Evolutionary conservation across 331 rosid species (phyloP).

Genomic region (Acacia concinna): DNA sequence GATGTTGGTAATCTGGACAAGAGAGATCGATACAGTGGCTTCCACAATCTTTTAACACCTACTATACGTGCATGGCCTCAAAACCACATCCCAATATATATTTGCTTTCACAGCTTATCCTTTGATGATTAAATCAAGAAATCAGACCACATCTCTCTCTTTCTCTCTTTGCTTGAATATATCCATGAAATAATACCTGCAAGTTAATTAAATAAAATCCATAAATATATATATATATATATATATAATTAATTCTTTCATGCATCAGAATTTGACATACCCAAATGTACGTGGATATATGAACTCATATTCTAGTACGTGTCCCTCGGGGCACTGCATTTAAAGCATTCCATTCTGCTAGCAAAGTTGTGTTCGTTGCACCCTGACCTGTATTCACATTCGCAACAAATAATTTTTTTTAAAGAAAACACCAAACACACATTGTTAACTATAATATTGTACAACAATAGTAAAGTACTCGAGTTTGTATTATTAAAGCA

Average conservation of each 20-base stretch:
- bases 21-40: constrained; percentile 20
- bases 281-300: constrained; percentile 41
- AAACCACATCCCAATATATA: constrained; percentile 7
- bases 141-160: background rate
- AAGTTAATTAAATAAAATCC: background rate
- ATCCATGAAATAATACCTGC: constrained; percentile 47
- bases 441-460: background rate
- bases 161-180: constrained; percentile 14
- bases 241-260: background rate
- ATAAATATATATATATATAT: background rate
- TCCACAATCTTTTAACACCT: constrained; percentile 9
- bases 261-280: constrained; percentile 20
- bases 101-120: background rate
- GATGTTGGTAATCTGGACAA: constrained; percentile 10
- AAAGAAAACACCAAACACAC: background rate
- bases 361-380: constrained; percentile 99
- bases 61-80: constrained; percentile 21
- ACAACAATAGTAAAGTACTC: background rate
- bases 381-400: constrained; percentile 57
- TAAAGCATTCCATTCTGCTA: constrained; percentile 93
- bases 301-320: constrained; percentile 47
- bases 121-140: constrained; percentile 21
- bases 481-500: background rate
- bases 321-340: constrained; percentile 99
- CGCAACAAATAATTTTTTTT: background rate